These are phyloP conservation scores for Oryza coarctata DNA, from an alignment of 176 grass and related monocot genomes.

Conservation along the genomic window DNA sequence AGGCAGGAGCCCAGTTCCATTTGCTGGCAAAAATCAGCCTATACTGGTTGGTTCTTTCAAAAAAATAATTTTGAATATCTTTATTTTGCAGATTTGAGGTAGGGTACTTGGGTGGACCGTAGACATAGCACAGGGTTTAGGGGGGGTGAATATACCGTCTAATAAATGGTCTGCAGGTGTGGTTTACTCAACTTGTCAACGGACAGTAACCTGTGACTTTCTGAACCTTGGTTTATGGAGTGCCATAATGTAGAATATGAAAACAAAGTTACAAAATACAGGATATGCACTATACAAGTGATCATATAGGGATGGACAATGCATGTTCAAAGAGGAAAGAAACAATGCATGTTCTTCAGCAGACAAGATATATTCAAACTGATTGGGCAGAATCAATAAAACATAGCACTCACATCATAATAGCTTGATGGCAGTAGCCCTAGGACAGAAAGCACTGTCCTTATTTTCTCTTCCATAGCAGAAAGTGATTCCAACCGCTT, in stretches of 20 bases:
- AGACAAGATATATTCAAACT: not conserved
- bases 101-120: not conserved
- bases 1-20: not conserved
- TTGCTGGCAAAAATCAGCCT: not conserved
- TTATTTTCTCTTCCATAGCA: constrained; percentile 64
- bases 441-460: constrained; percentile 56
- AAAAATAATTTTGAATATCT: not conserved
- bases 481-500: constrained; percentile 64
- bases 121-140: not conserved
- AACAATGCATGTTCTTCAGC: not conserved
- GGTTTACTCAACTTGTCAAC: not conserved
- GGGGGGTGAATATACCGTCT: not conserved
- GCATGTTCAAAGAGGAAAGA: not conserved
- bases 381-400: not conserved
- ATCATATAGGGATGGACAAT: not conserved
- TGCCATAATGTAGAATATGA: not conserved
- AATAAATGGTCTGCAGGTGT: not conserved
- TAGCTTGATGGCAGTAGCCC: constrained; percentile 76
- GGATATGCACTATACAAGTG: not conserved
- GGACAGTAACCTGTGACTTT: not conserved
- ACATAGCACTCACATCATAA: constrained; percentile 46
- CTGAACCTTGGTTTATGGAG: not conserved
- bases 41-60: not conserved
- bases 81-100: not conserved
- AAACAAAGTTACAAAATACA: not conserved